Evolutionary conservation across 208 protist species (phyloP), one percentile per base, ranked within the genome.

Genomic region (Zelonia costaricensis): DNA sequence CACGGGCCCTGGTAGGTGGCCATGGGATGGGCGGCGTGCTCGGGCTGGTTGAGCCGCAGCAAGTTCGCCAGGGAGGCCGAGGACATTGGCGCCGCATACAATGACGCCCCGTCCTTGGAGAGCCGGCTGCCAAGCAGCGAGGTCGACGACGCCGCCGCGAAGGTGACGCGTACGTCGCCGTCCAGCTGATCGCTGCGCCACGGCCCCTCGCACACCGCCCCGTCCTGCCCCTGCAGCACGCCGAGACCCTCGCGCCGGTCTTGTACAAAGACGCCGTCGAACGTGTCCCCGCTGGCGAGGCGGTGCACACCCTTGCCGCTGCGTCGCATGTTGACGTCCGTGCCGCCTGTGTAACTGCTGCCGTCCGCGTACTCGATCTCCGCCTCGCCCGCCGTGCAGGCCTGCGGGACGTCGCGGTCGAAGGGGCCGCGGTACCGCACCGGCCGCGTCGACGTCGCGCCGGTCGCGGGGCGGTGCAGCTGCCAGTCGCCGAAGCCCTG

Each of bases 301-400:
- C 57, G 60, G 59, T 80, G 77, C 60, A 79, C 76, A 0, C 88
- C 88, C 18, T 79, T 59, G 16, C 88, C 88, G 38, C 87, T 62
- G 25, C 84, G 80, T 22, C 63, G 63, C 52, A 88, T 59, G 44
- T 68, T 74, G 16, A 53, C 76, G 16, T 77, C 72, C 47, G 76
- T 78, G 5, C 63, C 76, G 3, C 88, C 88, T 0, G 6, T 18
- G 62, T 94, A 94, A 56, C 22, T 60, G 48, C 78, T 81, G 13
- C 84, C 82, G 51, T 94, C 84, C 16, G 74, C 70, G 70, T 94
- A 94, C 18, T 51, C 44, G 15, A 94, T 44, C 56, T 82, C 74
- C 5, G 65, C 84, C 13, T 70, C 73, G 0, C 35, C 30, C 1
- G 48, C 28, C 27, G 54, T 64, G 49, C 18, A 45, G 2, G 65